phyloP scores from a whole-genome alignment of 139 green algal species.

The Chlamydomonas incerta region DNA sequence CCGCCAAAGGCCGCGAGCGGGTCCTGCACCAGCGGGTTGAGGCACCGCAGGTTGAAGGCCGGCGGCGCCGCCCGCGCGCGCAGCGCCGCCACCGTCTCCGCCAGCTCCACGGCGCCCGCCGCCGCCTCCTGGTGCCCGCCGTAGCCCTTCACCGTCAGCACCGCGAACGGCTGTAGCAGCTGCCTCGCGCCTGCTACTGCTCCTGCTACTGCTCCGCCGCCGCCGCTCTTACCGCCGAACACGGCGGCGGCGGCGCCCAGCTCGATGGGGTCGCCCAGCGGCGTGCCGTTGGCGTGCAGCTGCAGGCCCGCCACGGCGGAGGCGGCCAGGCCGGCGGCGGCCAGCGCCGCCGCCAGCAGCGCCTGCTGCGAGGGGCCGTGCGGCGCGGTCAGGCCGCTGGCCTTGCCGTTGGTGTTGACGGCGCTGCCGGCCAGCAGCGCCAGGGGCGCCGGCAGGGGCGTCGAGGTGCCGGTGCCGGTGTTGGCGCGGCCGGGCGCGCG shows the following conservation, averaged over 20 bases:
- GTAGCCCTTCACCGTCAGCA: conserved; percentile 63
- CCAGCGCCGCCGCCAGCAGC: conserved; percentile 64
- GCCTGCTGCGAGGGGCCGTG: conserved; percentile 87
- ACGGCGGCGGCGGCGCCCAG: conserved; percentile 59
- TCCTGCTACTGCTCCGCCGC: not conserved
- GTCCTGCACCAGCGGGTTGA: conserved; percentile 76
- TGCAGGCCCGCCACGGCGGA: conserved; percentile 50
- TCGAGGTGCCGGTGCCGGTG: conserved; percentile 3
- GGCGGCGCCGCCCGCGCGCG: conserved; percentile 34
- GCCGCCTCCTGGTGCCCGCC: conserved; percentile 69
- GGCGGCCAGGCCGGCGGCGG: too few species aligned
- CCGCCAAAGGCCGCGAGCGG: conserved; percentile 20
- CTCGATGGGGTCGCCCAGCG: conserved; percentile 76
- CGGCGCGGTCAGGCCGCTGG: conserved; percentile 87
- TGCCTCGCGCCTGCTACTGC: not conserved
- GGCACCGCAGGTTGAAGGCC: conserved; percentile 60
- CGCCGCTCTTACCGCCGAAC: not conserved
- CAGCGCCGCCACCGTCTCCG: conserved; percentile 46
- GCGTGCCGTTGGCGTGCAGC: conserved; percentile 77
- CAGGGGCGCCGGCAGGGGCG: not conserved
- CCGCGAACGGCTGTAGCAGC: conserved; percentile 27
- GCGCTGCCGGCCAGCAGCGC: conserved; percentile 68
- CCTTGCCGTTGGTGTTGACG: conserved; percentile 91
- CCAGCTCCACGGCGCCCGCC: conserved; percentile 60
- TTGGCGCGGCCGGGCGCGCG: not conserved